These are phyloP conservation scores for Purpureocillium lavendulum DNA, from an alignment of 2,329 filamentous ascomycete species.

Conservation along the genomic window DNA sequence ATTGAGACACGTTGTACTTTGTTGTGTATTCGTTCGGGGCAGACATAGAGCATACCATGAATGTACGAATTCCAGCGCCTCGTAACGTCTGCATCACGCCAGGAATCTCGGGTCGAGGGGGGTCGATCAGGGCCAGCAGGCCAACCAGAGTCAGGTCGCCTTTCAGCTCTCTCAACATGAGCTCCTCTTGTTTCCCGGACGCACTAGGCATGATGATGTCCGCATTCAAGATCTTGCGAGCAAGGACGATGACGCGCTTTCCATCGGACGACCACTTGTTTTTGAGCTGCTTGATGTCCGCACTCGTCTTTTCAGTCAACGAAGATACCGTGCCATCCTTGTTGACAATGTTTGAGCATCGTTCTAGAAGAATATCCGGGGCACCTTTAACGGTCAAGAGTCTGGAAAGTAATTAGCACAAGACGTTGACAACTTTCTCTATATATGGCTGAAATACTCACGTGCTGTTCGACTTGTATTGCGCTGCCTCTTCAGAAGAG, in stretches of 20 bases:
- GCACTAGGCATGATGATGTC: constrained; percentile 27
- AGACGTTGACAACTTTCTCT: constrained; percentile 9
- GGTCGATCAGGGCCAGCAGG: constrained; percentile 72
- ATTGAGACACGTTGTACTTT: no score
- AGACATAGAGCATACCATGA: constrained; percentile 47
- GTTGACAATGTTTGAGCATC: constrained; percentile 51
- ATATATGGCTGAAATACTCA: no score
- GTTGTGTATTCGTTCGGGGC: no score
- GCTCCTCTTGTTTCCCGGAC: constrained; percentile 40
- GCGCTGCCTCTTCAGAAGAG: constrained; percentile 20
- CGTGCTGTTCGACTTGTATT: constrained; percentile 27
- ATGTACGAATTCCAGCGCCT: constrained; percentile 61
- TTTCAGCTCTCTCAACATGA: constrained; percentile 42
- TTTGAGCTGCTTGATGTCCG: constrained; percentile 49
- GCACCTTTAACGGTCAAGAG: constrained; percentile 69
- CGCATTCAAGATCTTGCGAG: constrained; percentile 46
- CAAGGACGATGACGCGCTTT: constrained; percentile 59
- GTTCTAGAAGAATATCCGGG: constrained; percentile 60
- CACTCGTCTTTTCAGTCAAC: constrained; percentile 36
- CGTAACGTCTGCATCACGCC: constrained; percentile 57
- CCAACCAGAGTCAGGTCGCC: constrained; percentile 61
- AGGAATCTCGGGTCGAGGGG: constrained; percentile 64
- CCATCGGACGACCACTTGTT: constrained; percentile 60
- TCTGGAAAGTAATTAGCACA: constrained; percentile 15
- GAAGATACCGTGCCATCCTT: constrained; percentile 42